Conservation (phyloP, 371 early-diverging fungal genomes). For the Lichtheimia hyalospora region DNA sequence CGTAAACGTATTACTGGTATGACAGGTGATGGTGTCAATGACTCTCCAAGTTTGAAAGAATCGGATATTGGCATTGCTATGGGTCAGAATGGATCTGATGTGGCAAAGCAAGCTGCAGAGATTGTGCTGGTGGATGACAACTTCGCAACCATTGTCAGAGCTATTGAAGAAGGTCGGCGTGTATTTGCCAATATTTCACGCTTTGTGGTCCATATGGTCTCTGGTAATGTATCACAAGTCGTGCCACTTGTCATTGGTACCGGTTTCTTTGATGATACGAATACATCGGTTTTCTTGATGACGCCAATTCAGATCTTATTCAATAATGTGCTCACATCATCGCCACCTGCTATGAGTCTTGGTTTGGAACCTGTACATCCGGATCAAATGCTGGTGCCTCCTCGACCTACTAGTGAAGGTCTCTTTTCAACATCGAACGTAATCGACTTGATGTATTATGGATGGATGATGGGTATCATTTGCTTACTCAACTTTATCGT, state of each 20-base stretch:
- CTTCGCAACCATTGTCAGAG: constrained; percentile 85
- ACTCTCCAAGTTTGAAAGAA: constrained; percentile 88
- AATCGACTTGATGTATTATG: constrained; percentile 75
- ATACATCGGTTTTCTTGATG: constrained; percentile 72
- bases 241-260: constrained; percentile 71
- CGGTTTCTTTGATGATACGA: constrained; percentile 59
- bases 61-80: constrained; percentile 93
- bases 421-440: constrained; percentile 69
- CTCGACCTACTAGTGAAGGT: constrained; percentile 69
- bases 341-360: constrained; percentile 85
- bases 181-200: constrained; percentile 93
- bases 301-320: constrained; percentile 86
- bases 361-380: constrained; percentile 84
- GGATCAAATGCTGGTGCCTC: constrained; percentile 83
- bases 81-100: constrained; percentile 91
- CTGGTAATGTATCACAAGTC: constrained; percentile 84
- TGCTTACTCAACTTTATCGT: constrained; percentile 72
- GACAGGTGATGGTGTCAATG: constrained; percentile 90
- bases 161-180: constrained; percentile 84
- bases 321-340: constrained; percentile 80
- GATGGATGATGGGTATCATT: constrained; percentile 67
- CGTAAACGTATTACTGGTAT: constrained; percentile 71
- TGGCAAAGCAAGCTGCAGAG: constrained; percentile 91
- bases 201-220: constrained; percentile 88
- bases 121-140: constrained; percentile 90